Conservation (phyloP, 768 basidiomycete species). For the Tephrocybe sp. region DNA sequence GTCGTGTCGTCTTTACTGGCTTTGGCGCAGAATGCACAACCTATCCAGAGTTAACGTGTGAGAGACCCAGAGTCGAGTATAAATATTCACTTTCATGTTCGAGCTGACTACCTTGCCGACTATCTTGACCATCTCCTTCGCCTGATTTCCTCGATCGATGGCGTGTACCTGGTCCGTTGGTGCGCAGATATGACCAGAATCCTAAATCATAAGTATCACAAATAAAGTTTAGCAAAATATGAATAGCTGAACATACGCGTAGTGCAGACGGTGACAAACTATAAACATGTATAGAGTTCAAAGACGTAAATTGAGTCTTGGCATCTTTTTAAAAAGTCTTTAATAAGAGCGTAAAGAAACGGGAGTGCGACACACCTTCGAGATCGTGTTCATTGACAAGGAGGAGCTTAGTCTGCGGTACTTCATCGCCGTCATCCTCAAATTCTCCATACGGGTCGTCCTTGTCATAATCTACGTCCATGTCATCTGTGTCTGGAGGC, state of each 20-base stretch:
- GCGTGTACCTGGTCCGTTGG: slow-evolving; percentile 38
- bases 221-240: slow-evolving; percentile 4
- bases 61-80: neutral
- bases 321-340: slow-evolving; percentile 39
- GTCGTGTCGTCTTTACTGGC: slow-evolving; percentile 21
- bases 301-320: slow-evolving; percentile 48
- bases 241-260: slow-evolving; percentile 40
- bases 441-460: slow-evolving; percentile 29
- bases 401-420: slow-evolving; percentile 48
- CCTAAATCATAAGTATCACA: slow-evolving; percentile 28
- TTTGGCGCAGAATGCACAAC: slow-evolving; percentile 8
- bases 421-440: slow-evolving; percentile 41
- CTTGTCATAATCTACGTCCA: slow-evolving; percentile 40
- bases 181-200: slow-evolving; percentile 43
- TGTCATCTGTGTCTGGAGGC: slow-evolving; percentile 27
- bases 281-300: slow-evolving; percentile 68
- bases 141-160: slow-evolving; percentile 40
- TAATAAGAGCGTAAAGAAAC: neutral
- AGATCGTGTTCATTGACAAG: slow-evolving; percentile 66
- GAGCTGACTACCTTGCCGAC: slow-evolving; percentile 50
- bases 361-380: slow-evolving; percentile 47
- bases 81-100: slow-evolving; percentile 44
- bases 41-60: slow-evolving; percentile 2
- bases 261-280: slow-evolving; percentile 68
- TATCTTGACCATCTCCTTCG: slow-evolving; percentile 34